These are phyloP conservation scores for Rhizomucor pusillus DNA, from an alignment of 371 early-diverging fungal genomes.

Conservation along the genomic window DNA sequence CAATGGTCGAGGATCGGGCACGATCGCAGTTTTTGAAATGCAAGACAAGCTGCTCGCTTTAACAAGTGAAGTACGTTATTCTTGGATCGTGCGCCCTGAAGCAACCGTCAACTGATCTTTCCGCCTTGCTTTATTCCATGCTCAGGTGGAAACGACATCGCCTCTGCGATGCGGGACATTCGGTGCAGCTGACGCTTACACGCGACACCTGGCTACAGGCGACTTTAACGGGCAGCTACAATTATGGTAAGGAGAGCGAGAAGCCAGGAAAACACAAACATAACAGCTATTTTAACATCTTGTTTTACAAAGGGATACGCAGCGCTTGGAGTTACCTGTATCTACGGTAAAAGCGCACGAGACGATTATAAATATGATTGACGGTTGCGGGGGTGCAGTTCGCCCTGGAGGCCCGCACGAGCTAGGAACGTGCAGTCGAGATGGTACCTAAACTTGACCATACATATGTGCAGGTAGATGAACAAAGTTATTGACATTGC, in stretches of 20 bases:
- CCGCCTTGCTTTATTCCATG: too few relatives aligned
- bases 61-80: conserved; percentile 40
- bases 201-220: conserved; percentile 71
- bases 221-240: conserved; percentile 71
- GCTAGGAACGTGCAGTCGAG: conserved; percentile 73
- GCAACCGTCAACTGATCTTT: background rate
- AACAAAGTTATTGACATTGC: background rate
- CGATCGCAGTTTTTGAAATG: conserved; percentile 59
- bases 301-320: conserved; percentile 58
- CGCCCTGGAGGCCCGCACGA: conserved; percentile 58
- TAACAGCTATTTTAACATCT: background rate
- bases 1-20: conserved; percentile 64
- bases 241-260: conserved; percentile 44
- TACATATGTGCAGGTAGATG: background rate
- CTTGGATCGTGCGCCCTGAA: background rate
- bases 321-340: conserved; percentile 61
- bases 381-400: conserved; percentile 56
- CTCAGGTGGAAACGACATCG: conserved; percentile 45
- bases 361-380: conserved; percentile 73
- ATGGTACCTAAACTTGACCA: conserved; percentile 43
- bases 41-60: conserved; percentile 45
- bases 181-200: conserved; percentile 51
- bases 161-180: conserved; percentile 71
- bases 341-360: conserved; percentile 67
- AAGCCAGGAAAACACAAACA: too few relatives aligned